These are phyloP conservation scores for Endothia cerciana DNA, from an alignment of 2,329 filamentous ascomycete genomes.

Conservation along the genomic window DNA sequence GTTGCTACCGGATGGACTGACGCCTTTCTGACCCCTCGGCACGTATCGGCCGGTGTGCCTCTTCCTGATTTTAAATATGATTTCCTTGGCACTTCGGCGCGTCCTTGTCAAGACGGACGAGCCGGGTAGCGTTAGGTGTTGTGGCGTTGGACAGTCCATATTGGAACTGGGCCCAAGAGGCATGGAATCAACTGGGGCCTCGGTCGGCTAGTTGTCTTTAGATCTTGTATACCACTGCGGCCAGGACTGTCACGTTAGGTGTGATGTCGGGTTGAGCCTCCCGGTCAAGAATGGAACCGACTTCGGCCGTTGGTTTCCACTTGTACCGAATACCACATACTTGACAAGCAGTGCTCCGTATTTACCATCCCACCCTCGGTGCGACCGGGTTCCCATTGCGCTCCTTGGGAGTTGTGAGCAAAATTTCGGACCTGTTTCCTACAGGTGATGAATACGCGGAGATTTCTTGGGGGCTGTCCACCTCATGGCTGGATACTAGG, in stretches of 20 bases:
- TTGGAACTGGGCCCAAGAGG: neutral
- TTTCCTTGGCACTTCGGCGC: neutral
- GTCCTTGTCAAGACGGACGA: neutral
- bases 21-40: slow-evolving; percentile 37
- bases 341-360: neutral
- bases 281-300: neutral
- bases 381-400: too few species aligned
- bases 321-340: neutral
- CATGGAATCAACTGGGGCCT: neutral
- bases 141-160: slow-evolving; percentile 7
- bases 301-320: neutral
- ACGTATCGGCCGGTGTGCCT: neutral
- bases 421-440: neutral
- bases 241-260: neutral
- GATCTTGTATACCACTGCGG: neutral
- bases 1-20: slow-evolving; percentile 41
- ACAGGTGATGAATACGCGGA: too few species aligned
- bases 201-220: neutral
- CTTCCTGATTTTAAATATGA: neutral
- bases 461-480: too few species aligned
- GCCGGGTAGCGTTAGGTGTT: slow-evolving; percentile 12
- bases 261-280: neutral
- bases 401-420: neutral
- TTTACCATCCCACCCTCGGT: neutral
- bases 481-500: too few species aligned